Base-by-base conservation (phyloP, 805 yeast genomes). In the Wickerhamomyces bovis region DNA sequence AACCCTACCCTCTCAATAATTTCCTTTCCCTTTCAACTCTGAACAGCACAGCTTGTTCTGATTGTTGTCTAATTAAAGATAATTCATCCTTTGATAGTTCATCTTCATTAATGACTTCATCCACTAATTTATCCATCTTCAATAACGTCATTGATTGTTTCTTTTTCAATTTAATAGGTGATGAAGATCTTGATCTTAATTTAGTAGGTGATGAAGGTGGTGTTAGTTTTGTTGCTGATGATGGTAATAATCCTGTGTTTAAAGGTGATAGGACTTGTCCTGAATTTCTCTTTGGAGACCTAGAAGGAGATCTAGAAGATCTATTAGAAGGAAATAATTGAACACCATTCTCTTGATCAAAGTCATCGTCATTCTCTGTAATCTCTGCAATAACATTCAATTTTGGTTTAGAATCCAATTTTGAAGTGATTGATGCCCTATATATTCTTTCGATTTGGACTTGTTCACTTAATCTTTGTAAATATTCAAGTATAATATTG, bases 401-500 rank as follows among this genome's bases (percentile, higher is more conserved):
- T 11, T 38, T 16, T 19, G 20, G n/a, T 13, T 23, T 43, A 22
- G 39, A n/a, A 26, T 59, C 58, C n/a, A 59, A 20, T 22, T 46
- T 61, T 1, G 52, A 41, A 9, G 57, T 39, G 6, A 60, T 16
- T 15, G 60, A 60, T 3, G 80, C 82, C 54, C 74, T 76, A 61
- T 75, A 82, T 11, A 84, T 75, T 42, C 90, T 64, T 11, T 77
- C 78, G n/a, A 81, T 77, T 62, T 84, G 90, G 15, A 83, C 78
- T 46, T 76, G 72, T 44, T 78, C 73, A 15, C 86, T 85, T 42
- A 83, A 55, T 41, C 66, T 71, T 19, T 64, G 67, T 26, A 83
- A 64, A 57, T 78, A 84, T 10, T 60, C 61, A 22, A 65, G 49
- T 15, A 83, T 75, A 25, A 83, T 75, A 15, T 49, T 41, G 0